Base-by-base conservation (phyloP, 257 asterid species). In the Solanum infundibuliforme region DNA sequence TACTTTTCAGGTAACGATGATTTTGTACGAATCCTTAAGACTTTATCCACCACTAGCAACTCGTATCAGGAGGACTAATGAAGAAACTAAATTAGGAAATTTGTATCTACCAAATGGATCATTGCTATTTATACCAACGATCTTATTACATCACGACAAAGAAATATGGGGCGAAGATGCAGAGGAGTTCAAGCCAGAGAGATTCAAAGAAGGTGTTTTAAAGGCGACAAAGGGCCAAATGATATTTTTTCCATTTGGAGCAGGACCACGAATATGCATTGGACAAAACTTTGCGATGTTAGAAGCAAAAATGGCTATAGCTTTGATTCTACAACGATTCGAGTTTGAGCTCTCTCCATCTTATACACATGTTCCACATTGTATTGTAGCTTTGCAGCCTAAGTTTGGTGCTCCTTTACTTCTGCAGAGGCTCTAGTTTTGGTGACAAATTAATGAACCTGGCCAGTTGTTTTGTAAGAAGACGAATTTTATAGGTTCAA, bases 261-360 rank as follows among this genome's bases (percentile, higher is more conserved):
- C 90, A 88, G 97, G 94, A 5, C 95, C 94, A 21, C 90, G 95
- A 34, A 83, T 92, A 7, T 94, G 97, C 92, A 89, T 93, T 8
- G 94, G 93, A 2, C 97, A 93, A 72, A 94, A 82, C 68, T 92
- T 94, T 13, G 94, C 95, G 7, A 48, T 48, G 58, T 5, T 48
- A 14, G 58, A 48, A 48, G 58, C 58, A 0, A 48, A 48, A 48
- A 48, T 5, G 58, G 58, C 58, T 5, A 2, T 48, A 48, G 7
- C 58, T 48, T 48, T 48, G 58, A 48, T 48, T 48, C 21, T 48
- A 48, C 58, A 48, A 48, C 7, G 7, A 0, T 48, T 48, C 58
- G 58, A 5, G 58, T 48, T 48, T 48, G 58, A 13, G 58, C 58
- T 46, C 21, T 48, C 21, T 48, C 7, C 58, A 46, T 46, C 58